Evolutionary conservation across 2,329 filamentous ascomycete species (phyloP), one percentile per base, ranked within the genome.

Genomic region (Alternaria sp.): DNA sequence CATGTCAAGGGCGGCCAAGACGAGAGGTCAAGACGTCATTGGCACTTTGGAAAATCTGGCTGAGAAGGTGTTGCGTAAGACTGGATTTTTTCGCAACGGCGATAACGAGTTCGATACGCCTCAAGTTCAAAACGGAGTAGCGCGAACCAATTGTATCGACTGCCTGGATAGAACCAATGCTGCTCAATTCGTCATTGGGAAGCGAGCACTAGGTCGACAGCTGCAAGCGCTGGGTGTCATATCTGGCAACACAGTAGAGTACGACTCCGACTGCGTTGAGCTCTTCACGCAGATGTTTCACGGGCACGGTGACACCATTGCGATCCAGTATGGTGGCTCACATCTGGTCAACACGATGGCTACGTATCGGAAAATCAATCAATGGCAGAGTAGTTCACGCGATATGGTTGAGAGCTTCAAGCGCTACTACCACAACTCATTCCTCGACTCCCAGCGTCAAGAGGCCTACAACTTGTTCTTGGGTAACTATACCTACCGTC

Each of bases 371-470:
- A 98, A 98, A 80, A 96, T 97, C 77, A 98, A 98, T 68, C 94
- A 98, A 77, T 99, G 95, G 95, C 96, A 93, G 24, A 97, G 93
- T 70, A 93, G 97, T 77, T 97, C 94, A 3, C 87, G 95, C 67
- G 95, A 99, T 78, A 98, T 99, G 94, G 94, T 99, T 22, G 95
- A 99, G 80, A 97, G 93, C 77, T 97, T 99, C 83, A 99, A 98
- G 78, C 88, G 95, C 28, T 99, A 98, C 78, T 99, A 99, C 79
- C 97, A 98, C 81, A 99, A 99, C 75, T 96, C 94, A 0, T 99
- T 99, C 76, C 86, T 99, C 8, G 95, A 99, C 77, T 94, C 91
- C n/a, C 95, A 99, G 75, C 89, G 95, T 32, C 95, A 99, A 79
- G 95, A 99, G 79, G 95, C 95, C 0, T 98, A 98, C 79, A 99